Base-by-base conservation (phyloP, 306 rosid species). In the Sechiopsis laciniata region DNA sequence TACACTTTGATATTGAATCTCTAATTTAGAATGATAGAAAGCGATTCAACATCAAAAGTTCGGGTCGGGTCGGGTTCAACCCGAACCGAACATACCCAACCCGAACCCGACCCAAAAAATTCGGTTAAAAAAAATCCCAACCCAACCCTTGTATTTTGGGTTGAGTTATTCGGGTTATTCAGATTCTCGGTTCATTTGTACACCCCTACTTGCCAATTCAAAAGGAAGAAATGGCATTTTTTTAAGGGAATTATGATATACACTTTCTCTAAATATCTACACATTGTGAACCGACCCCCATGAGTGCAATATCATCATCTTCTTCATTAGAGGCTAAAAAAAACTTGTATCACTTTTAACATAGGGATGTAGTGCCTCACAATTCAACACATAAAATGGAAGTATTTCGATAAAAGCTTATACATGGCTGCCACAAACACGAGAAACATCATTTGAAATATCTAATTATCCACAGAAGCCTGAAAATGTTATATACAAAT, bases 401-500 rank as follows among this genome's bases (percentile, higher is more conserved):
- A 69, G 42, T 50, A 57, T 50, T 26, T 50, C 5, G 15, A 24
- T 7, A 51, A 10, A 67, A 13, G 45, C 55, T 66, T 55, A 66
- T 10, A 46, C 5, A 45, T 68, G 56, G 1, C 29, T 26, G 73
- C 20, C 21, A 48, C 57, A 68, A 86, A 85, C 56, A 53, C 2
- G n/a, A 19, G 55, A 69, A 64, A 19, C 65, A 21, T 68, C 63
- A 29, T 69, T 74, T 16, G 20, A 50, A 51, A 48, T 70, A 45
- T 21, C 74, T 22, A 70, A 45, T 50, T 70, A 70, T 70, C 46
- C 74, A 70, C 74, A 70, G 45, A 69, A 48, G 22, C 74, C 74
- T 70, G 59, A 24, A 70, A 70, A 70, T 70, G 74, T 70, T 51
- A 70, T 70, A 56, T 70, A 70, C 74, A 70, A 32, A 42, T 70